Evolutionary conservation across 371 early-diverging fungal species (phyloP).

Genomic region (Mucor ambiguus): DNA sequence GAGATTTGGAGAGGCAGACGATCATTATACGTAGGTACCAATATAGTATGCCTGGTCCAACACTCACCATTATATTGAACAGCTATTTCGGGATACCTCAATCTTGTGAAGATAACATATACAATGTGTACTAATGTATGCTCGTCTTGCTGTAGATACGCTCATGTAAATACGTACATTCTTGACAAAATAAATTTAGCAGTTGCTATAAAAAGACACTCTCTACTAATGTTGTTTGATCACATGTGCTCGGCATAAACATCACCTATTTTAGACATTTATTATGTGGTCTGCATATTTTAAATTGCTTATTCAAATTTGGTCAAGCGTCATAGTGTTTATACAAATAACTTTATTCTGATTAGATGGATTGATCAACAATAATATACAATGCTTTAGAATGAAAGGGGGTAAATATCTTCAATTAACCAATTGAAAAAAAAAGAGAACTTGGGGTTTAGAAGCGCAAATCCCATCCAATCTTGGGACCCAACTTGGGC

Average conservation of each 20-base stretch:
- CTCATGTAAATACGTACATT: neutral
- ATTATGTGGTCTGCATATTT: no score
- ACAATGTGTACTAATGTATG: constrained; percentile 1
- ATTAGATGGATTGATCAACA: neutral
- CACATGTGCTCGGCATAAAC: neutral
- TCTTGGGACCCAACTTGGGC: constrained; percentile 87
- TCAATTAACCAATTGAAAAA: neutral
- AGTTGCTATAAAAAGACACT: neutral
- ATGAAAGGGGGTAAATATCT: neutral
- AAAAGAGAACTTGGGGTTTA: constrained; percentile 25
- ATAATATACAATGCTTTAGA: neutral
- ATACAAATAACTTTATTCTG: neutral
- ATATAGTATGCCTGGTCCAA: neutral
- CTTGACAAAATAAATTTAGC: neutral
- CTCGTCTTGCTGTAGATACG: neutral
- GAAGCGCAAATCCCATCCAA: constrained; percentile 91
- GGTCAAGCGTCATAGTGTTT: neutral
- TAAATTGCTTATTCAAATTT: no score
- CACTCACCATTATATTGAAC: neutral
- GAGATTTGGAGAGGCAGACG: neutral
- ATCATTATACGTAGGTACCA: neutral
- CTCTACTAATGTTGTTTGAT: no score
- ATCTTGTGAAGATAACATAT: constrained; percentile 3
- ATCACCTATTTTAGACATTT: neutral
- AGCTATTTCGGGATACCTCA: constrained; percentile 14